Base-by-base conservation (phyloP, 2,329 filamentous ascomycete genomes). In the Monilinia fructigena region DNA sequence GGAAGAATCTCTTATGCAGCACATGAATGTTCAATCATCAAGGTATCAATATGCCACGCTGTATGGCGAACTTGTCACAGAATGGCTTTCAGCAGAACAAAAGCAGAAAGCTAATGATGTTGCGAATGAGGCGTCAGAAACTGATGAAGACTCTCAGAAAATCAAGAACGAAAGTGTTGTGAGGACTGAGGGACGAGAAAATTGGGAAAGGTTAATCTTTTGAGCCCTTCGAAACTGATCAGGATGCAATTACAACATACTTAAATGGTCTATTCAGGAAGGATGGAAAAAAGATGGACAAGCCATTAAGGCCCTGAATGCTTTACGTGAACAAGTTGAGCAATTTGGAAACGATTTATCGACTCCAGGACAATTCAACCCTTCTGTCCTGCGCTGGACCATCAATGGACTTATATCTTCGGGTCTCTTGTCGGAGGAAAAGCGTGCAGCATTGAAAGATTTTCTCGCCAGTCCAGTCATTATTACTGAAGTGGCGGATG, bases 161-260 rank as follows among this genome's bases (percentile, higher is more conserved):
- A 77, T 85, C 23, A 84, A 83, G 38, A 35, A 54, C 10, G 65
- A 67, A n/a, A 59, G 28, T 6, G 35, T 54, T 28, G 59, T 48
- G 11, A 77, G 81, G 83, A 65, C 72, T 18, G 78, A 83, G 65
- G 80, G 83, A 68, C 79, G 84, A 26, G 77, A 79, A 1, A 78
- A 76, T 16, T 88, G 85, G 83, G 86, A 88, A 72, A 73, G 77
- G 1, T 77, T 82, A 63, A 83, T 85, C n/a, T 88, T 88, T 88
- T 72, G 77, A 77, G 4, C 74, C 79, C 5, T 78, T 78, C 38
- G 72, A 82, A 20, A 81, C 81, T 3, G 79, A 87, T 68, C 73
- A 75, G 11, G 70, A 68, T 4, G 78, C 76, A 12, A 83, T 88
- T 66, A 75, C 77, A 4, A 68, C 74, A 0, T 88, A 86, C 70